Evolutionary conservation across 2,329 filamentous ascomycete genomes (phyloP), one percentile per base, ranked within the genome.

Genomic region (Chrysosporium keratinophilum): DNA sequence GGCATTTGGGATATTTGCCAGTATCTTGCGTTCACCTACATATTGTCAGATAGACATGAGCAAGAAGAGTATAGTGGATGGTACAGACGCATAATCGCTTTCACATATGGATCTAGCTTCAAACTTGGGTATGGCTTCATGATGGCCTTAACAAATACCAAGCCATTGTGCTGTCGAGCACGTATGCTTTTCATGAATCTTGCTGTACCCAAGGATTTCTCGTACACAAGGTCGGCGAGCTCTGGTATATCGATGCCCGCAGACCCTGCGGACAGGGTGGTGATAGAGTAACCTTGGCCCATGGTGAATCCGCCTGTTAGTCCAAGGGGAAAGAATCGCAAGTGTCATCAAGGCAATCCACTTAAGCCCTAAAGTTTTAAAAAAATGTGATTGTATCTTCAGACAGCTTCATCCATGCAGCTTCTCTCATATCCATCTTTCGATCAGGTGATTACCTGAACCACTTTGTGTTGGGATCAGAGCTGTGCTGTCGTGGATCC

Each of bases 101-200:
- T 81, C 64, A 86, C 84, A 71, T 95, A 95, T 58, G 82, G 75
- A 58, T 85, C 83, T 59, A 97, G 78, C 57, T 87, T 81, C 73
- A 95, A 85, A 59, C 83, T 82, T 23, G 85, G 78, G 66, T 89
- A 94, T 2, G 90, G 89, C 71, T 98, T 98, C 69, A 94, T 87
- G 54, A 95, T 85, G 31, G 95, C 85, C 72, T 97, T 97, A 66
- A 94, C 89, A 54, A 97, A 83, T 15, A 95, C 90, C 40, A 96
- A 77, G 53, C 93, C 91, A 75, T 95, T 87, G 63, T 86, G 85
- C 67, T 95, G 88, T 48, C 89, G 81, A 20, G 91, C 93, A 60
- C 91, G 83, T 59, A 97, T 90, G 59, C 88, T 93, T 71, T 97
- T 96, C 84, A 98, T 93, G 64, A 98, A 96, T 37, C 93, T 83